Conservation (phyloP, 1,284 basidiomycete genomes). For the Inonotus obliquus region DNA sequence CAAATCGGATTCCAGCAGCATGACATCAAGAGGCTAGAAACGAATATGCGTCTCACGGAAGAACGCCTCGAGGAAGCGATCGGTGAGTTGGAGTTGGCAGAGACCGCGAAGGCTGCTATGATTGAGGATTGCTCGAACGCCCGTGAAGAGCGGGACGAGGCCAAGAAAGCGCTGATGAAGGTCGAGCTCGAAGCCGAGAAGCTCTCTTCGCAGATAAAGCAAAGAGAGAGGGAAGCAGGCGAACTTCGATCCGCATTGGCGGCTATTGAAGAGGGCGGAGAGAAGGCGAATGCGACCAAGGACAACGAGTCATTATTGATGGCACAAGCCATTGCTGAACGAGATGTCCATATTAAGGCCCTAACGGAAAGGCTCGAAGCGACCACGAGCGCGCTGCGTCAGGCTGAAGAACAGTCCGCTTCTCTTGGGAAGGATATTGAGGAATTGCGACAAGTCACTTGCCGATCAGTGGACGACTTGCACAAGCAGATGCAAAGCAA, state of each 20-base stretch:
- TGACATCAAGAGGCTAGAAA: constrained; percentile 67
- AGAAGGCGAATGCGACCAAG: constrained; percentile 30
- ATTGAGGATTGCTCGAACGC: constrained; percentile 75
- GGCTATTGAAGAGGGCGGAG: constrained; percentile 35
- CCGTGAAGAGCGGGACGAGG: constrained; percentile 60
- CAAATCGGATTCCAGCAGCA: constrained; percentile 71
- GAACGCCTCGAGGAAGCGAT: constrained; percentile 66
- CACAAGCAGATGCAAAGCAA: neutral
- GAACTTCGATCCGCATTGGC: constrained; percentile 22
- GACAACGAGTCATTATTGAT: constrained; percentile 12
- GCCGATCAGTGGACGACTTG: neutral
- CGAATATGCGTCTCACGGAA: constrained; percentile 65
- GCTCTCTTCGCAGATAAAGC: constrained; percentile 41
- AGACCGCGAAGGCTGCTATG: constrained; percentile 67
- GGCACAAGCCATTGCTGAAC: constrained; percentile 1
- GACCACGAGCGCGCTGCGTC: neutral
- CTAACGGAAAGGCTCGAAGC: neutral
- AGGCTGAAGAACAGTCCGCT: neutral
- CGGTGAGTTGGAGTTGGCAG: constrained; percentile 56
- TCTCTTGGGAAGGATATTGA: neutral
- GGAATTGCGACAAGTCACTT: neutral
- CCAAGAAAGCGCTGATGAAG: constrained; percentile 39
- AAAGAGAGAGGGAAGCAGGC: constrained; percentile 21
- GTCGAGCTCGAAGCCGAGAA: constrained; percentile 48
- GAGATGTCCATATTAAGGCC: constrained; percentile 1